Conservation (phyloP, 2,329 filamentous ascomycete species). For the Drechslerella stenobrocha region DNA sequence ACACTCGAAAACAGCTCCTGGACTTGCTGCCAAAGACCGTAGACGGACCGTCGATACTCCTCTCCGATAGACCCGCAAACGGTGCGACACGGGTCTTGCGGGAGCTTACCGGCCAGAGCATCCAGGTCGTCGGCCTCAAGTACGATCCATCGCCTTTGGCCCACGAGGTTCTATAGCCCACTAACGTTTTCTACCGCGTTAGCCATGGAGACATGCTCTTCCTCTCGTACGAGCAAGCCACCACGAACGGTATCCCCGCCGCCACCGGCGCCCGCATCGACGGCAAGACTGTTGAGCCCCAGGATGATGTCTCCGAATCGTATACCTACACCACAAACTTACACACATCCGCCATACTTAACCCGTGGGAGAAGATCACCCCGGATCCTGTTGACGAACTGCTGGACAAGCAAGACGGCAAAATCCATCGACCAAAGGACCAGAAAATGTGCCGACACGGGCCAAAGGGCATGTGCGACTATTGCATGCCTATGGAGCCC, state of each 20-base stretch:
- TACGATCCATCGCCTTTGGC: slow-evolving; percentile 53
- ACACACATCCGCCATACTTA: slow-evolving; percentile 65
- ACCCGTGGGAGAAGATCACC: slow-evolving; percentile 87
- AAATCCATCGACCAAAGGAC: slow-evolving; percentile 76
- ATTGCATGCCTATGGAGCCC: slow-evolving; percentile 95
- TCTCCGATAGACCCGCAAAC: slow-evolving; percentile 66
- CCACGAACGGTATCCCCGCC: slow-evolving; percentile 55
- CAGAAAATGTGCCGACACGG: slow-evolving; percentile 91
- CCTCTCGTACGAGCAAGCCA: slow-evolving; percentile 68
- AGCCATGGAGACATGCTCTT: slow-evolving; percentile 93
- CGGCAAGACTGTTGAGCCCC: slow-evolving; percentile 71
- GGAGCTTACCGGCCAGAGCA: slow-evolving; percentile 63
- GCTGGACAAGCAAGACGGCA: slow-evolving; percentile 85
- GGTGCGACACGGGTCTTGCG: slow-evolving; percentile 64
- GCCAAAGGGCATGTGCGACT: slow-evolving; percentile 97
- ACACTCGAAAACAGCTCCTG: slow-evolving; percentile 58
- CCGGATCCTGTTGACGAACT: slow-evolving; percentile 86
- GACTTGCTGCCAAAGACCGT: slow-evolving; percentile 66
- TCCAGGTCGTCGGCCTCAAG: slow-evolving; percentile 66
- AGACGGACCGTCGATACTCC: slow-evolving; percentile 64
- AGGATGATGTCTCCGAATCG: slow-evolving; percentile 68
- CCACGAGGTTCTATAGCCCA: slow-evolving; percentile 51
- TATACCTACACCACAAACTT: slow-evolving; percentile 60
- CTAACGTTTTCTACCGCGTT: slow-evolving; percentile 29
- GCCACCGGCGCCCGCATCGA: slow-evolving; percentile 63